Evolutionary conservation across 371 early-diverging fungal species (phyloP), one percentile per base, ranked within the genome.

Genomic region (Coemansia sp.): DNA sequence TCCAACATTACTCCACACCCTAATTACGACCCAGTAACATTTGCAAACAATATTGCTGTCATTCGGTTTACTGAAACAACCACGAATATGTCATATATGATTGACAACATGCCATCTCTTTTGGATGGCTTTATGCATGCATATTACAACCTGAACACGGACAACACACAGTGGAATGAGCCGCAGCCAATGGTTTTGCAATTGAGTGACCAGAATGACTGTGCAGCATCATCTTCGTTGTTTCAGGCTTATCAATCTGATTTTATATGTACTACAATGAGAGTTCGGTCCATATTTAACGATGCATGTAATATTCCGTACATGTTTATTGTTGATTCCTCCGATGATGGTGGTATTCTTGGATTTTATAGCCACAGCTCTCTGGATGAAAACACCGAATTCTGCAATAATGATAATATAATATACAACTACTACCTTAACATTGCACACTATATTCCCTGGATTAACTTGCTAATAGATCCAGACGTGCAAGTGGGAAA

Each of bases 341-440:
- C 27, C 14, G 37, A 31, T 3, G 56, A 21, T 34, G 34, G 34
- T 0, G 34, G 34, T 6, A 34, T 56, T n/a, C 26, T 64, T 3
- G 56, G 58, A 0, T 50, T 64, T 18, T 64, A 57, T n/a, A 64
- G 64, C 57, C 57, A 64, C 39, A 64, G 64, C 13, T 31, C 58
- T 1, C 14, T 64, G 4, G 6, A 13, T 6, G 45, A n/a, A 1
- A 16, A 11, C 16, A 42, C 13, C 8, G 13, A 10, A 10, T 59
- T 21, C 5, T 59, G 59, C 14, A 21, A n/a, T 11, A 26, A 8
- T 34, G 34, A 34, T n/a, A n/a, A 24, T 11, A 8, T 4, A 3
- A 59, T 42, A 5, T 59, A 26, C 26, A 40, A 59, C 10, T 59
- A 42, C 27, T 59, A 59, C 45, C 5, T 59, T 0, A 10, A 40